Conservation (phyloP, 352 stramenopile genomes). For the Peronospora farinosa region DNA sequence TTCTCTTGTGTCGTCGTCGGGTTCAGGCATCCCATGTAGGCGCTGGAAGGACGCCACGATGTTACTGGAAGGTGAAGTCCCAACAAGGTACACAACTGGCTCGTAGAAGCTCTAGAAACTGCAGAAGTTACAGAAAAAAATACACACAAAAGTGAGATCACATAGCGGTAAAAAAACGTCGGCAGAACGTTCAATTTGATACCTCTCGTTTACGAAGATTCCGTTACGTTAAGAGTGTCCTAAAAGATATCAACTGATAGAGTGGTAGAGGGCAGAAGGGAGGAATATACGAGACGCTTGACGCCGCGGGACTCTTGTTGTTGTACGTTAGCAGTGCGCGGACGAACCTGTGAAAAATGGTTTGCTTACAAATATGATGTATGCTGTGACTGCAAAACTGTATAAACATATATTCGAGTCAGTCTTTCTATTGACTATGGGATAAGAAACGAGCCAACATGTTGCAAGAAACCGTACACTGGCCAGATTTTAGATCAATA, state of each 20-base stretch:
- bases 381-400: slow-evolving; percentile 2
- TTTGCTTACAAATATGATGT: neutral
- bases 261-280: neutral
- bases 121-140: slow-evolving; percentile 1
- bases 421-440: no score
- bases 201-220: slow-evolving; percentile 7
- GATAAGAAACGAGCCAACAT: neutral
- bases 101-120: slow-evolving; percentile 1
- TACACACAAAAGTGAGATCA: neutral
- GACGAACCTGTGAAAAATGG: slow-evolving; percentile 5
- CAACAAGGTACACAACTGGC: slow-evolving; percentile 7
- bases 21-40: slow-evolving; percentile 48
- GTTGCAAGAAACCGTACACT: neutral
- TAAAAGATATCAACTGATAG: slow-evolving; percentile 1
- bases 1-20: slow-evolving; percentile 27
- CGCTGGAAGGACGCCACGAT: slow-evolving; percentile 17
- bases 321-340: slow-evolving; percentile 7
- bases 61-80: slow-evolving; percentile 1
- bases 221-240: neutral
- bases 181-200: neutral
- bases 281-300: slow-evolving; percentile 1
- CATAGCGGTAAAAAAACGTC: neutral
- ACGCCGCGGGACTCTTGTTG: slow-evolving; percentile 1
- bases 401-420: slow-evolving; percentile 25
- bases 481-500: neutral